Evolutionary conservation across 2,329 filamentous ascomycete species (phyloP).

Genomic region (Diaporthe citri): DNA sequence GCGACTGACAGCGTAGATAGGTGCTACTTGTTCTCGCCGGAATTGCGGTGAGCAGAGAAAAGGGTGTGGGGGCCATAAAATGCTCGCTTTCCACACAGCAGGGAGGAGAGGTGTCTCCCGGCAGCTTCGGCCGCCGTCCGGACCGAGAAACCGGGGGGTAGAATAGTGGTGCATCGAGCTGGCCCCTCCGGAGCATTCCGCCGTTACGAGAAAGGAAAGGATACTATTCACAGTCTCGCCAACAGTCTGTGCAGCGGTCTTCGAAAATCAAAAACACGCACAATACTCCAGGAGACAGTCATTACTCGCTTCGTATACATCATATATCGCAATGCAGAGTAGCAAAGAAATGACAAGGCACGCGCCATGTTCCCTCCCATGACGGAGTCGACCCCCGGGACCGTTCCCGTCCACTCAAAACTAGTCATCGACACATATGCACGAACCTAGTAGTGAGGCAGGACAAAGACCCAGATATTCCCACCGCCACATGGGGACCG

Average conservation of each 20-base stretch:
- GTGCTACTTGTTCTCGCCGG: not conserved
- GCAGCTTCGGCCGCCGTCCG: not conserved
- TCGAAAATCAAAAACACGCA: not conserved
- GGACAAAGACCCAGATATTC: not conserved
- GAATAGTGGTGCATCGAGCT: not conserved
- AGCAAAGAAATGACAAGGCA: too few species aligned
- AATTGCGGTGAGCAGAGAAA: not conserved
- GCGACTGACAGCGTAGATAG: not conserved
- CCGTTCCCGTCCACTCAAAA: not conserved
- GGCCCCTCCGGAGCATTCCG: not conserved
- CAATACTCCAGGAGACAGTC: not conserved
- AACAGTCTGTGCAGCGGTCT: too few species aligned
- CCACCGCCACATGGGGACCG: conserved; percentile 15
- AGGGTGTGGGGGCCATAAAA: not conserved
- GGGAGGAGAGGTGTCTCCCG: not conserved
- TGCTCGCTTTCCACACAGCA: not conserved
- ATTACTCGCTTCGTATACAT: not conserved
- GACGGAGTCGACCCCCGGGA: not conserved
- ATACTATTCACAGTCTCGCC: too few species aligned
- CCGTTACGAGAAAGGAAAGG: too few species aligned
- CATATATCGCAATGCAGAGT: too few species aligned
- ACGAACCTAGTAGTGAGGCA: not conserved
- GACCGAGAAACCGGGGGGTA: not conserved
- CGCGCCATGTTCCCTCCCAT: too few species aligned
- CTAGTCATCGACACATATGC: not conserved